A percentile compares a stretch with the other conserved stretches of the same genome.
phyloP scores from a whole-genome alignment of 179 eudicot species.

The Beta macrorhiza region DNA sequence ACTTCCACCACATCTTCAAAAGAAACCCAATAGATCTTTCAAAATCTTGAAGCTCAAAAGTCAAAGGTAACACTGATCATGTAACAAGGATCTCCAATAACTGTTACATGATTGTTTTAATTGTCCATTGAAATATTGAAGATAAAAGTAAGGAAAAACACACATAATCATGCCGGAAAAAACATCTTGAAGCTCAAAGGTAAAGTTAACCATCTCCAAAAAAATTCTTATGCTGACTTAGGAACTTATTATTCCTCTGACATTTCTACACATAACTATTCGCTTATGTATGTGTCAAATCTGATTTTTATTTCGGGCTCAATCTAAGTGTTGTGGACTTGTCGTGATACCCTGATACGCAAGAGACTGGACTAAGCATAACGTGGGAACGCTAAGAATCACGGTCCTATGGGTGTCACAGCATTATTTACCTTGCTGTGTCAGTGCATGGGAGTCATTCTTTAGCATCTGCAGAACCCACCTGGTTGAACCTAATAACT shows the following conservation, averaged over 20 bases:
- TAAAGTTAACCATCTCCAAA: too few species aligned
- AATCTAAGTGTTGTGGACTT: too few species aligned
- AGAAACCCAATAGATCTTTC: neutral
- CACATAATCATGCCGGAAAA: neutral
- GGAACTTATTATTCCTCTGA: too few species aligned
- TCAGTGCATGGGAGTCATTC: neutral
- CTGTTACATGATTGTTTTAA: neutral
- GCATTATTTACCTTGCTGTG: neutral
- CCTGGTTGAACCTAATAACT: neutral
- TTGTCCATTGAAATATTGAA: neutral
- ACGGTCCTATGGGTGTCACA: neutral
- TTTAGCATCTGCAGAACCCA: neutral
- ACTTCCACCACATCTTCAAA: neutral
- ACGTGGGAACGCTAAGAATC: neutral
- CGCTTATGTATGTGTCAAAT: too few species aligned
- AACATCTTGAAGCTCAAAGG: neutral
- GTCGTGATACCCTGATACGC: too few species aligned
- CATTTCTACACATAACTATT: too few species aligned
- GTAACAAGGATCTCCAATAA: too few species aligned
- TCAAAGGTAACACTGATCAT: too few species aligned
- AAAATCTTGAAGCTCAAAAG: neutral
- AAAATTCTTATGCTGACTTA: too few species aligned
- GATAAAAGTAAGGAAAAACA: neutral
- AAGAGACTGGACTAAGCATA: neutral
- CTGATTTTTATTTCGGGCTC: too few species aligned